These are phyloP conservation scores for Monosporascus ibericus DNA, from an alignment of 2,329 filamentous ascomycete species.

Conservation along the genomic window DNA sequence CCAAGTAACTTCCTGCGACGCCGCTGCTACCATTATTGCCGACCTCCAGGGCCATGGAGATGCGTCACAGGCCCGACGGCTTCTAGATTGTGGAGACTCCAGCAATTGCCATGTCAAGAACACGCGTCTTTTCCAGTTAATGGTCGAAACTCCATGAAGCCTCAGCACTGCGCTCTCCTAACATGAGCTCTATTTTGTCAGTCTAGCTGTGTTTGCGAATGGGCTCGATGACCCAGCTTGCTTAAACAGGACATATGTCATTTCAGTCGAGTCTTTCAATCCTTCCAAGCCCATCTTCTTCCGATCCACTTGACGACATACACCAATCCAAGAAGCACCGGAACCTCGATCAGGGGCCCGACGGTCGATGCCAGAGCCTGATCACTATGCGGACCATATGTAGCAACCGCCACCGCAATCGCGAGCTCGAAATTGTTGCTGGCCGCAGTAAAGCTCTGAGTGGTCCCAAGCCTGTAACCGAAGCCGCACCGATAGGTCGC, in stretches of 20 bases:
- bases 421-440: constrained; percentile 94
- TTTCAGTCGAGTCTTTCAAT: constrained; percentile 14
- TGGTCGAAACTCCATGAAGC: constrained; percentile 17
- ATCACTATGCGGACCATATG: constrained; percentile 70
- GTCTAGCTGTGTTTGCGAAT: no score
- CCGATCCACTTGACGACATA: constrained; percentile 62
- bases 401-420: constrained; percentile 80
- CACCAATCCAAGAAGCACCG: constrained; percentile 70
- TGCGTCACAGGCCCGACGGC: constrained; percentile 7
- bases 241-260: background rate
- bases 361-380: constrained; percentile 80
- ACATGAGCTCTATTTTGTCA: no score
- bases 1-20: constrained; percentile 21
- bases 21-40: constrained; percentile 22
- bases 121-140: constrained; percentile 23
- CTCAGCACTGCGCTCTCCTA: background rate
- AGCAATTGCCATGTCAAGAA: constrained; percentile 23
- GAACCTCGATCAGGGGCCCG: constrained; percentile 80
- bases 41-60: constrained; percentile 19
- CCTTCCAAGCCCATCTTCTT: constrained; percentile 48
- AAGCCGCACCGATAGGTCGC: constrained; percentile 63
- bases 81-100: constrained; percentile 17
- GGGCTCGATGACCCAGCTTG: no score
- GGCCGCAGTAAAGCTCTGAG: constrained; percentile 82
- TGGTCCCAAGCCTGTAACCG: constrained; percentile 62